Evolutionary conservation across 179 eudicot genomes (phyloP).

Genomic region (Actinidia arguta): DNA sequence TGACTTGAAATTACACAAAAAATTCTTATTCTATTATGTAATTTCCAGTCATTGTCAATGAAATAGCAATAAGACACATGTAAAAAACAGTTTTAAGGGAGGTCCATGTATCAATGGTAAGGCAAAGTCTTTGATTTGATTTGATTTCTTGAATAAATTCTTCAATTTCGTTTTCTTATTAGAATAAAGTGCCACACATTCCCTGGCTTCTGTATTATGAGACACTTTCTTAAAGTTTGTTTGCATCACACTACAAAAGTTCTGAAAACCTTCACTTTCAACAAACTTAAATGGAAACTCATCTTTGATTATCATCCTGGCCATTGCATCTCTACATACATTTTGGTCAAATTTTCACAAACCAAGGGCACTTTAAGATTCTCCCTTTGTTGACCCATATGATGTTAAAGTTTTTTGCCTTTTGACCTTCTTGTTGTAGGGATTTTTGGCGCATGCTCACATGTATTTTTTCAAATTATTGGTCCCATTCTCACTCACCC

Average conservation of each 20-base stretch:
- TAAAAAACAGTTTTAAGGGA: neutral
- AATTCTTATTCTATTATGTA: slow-evolving; percentile 16
- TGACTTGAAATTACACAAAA: slow-evolving; percentile 21
- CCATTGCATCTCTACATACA: slow-evolving; percentile 11
- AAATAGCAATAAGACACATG: slow-evolving; percentile 14
- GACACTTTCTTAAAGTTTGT: neutral
- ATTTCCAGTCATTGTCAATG: slow-evolving; percentile 21
- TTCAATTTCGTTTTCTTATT: neutral
- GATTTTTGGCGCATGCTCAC: neutral
- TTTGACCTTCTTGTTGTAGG: neutral
- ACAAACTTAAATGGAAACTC: slow-evolving; percentile 13
- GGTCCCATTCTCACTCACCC: neutral
- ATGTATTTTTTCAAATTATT: neutral
- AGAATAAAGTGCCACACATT: slow-evolving; percentile 1
- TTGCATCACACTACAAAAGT: neutral
- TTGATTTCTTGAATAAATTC: slow-evolving; percentile 2
- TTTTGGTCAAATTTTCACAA: neutral
- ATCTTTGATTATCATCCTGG: slow-evolving; percentile 8
- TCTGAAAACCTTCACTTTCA: neutral
- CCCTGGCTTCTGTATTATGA: neutral
- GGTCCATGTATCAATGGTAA: neutral
- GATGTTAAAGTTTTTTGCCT: neutral
- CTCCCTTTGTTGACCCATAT: neutral
- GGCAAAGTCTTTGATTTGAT: slow-evolving; percentile 12
- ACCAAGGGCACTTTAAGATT: neutral